Conservation (phyloP, 1,284 basidiomycete species). For the Tilletia indica region DNA sequence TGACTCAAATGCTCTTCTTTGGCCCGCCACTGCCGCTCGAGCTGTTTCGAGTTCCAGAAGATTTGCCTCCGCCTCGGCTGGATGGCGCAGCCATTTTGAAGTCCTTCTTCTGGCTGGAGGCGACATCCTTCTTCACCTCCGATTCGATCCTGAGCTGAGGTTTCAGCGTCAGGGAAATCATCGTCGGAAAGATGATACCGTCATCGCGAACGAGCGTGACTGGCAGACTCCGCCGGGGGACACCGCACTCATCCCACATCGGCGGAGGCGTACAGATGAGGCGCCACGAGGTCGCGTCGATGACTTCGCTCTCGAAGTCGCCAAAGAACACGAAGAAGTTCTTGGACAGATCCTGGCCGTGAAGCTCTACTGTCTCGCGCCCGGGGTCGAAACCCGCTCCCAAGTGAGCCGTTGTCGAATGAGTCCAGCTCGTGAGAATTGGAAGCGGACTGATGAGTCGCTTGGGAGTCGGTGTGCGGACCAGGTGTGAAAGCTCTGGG, state of each 20-base stretch:
- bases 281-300: conserved; percentile 84
- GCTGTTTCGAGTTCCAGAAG: too few species aligned
- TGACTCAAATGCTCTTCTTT: too few species aligned
- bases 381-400: conserved; percentile 21
- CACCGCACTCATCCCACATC: conserved; percentile 28
- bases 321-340: conserved; percentile 83
- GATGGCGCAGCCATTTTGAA: too few species aligned
- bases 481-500: conserved; percentile 38
- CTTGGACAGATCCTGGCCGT: conserved; percentile 86
- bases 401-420: conserved; percentile 74
- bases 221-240: conserved; percentile 61
- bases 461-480: conserved; percentile 58
- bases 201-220: conserved; percentile 82
- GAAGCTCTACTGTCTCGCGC: conserved; percentile 73
- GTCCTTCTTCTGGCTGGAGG: too few species aligned
- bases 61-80: not conserved
- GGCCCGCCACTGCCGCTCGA: too few species aligned
- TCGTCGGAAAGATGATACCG: conserved; percentile 88
- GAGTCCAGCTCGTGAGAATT: conserved; percentile 12
- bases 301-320: conserved; percentile 78
- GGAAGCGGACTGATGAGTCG: conserved; percentile 43
- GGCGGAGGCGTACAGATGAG: conserved; percentile 55
- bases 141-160: too few species aligned
- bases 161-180: conserved; percentile 62
- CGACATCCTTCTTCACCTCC: too few species aligned